Percentiles rank a stretch among this genome's conserved stretches.
Evolutionary conservation across 805 yeast species (phyloP).

Genomic region (Komagataella populi): DNA sequence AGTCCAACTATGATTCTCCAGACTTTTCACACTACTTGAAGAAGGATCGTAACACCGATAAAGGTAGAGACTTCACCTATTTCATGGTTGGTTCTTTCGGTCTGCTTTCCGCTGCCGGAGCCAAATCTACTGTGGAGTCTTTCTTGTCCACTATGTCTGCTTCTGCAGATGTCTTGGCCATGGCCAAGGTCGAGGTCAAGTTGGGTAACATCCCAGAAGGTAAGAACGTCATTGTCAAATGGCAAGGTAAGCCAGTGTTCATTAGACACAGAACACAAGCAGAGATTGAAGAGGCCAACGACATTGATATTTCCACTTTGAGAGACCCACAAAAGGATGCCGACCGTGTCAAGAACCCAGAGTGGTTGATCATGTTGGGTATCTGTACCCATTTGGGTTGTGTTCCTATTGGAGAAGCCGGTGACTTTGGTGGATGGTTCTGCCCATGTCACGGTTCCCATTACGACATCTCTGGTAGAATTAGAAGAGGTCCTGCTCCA

Average conservation of each 20-base stretch:
- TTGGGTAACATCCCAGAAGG: slow-evolving; percentile 91
- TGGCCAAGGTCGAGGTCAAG: slow-evolving; percentile 98
- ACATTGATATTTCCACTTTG: slow-evolving; percentile 58
- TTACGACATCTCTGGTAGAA: slow-evolving; percentile 99
- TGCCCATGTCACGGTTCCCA: slow-evolving; percentile 99
- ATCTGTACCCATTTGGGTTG: slow-evolving; percentile 99
- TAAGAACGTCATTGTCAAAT: slow-evolving; percentile 94
- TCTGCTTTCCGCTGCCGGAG: slow-evolving; percentile 81
- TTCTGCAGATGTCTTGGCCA: slow-evolving; percentile 95
- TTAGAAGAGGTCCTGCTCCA: slow-evolving; percentile 99
- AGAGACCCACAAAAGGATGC: slow-evolving; percentile 93
- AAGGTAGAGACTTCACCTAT: slow-evolving; percentile 78
- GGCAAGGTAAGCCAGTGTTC: slow-evolving; percentile 99
- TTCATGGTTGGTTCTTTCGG: slow-evolving; percentile 98
- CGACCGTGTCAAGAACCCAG: slow-evolving; percentile 92
- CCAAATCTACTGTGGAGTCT: slow-evolving; percentile 89
- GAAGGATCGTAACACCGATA: slow-evolving; percentile 49
- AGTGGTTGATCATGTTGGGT: slow-evolving; percentile 98
- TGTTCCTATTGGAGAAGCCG: slow-evolving; percentile 99
- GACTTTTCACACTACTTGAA: slow-evolving; percentile 74
- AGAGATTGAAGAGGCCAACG: slow-evolving; percentile 92
- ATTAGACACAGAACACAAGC: slow-evolving; percentile 94
- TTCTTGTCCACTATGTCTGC: slow-evolving; percentile 92
- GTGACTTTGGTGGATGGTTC: slow-evolving; percentile 99
- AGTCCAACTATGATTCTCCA: slow-evolving; percentile 82